Evolutionary conservation across 2,329 filamentous ascomycete species (phyloP), one percentile per base, ranked within the genome.

Genomic region (Trichothecium roseum): DNA sequence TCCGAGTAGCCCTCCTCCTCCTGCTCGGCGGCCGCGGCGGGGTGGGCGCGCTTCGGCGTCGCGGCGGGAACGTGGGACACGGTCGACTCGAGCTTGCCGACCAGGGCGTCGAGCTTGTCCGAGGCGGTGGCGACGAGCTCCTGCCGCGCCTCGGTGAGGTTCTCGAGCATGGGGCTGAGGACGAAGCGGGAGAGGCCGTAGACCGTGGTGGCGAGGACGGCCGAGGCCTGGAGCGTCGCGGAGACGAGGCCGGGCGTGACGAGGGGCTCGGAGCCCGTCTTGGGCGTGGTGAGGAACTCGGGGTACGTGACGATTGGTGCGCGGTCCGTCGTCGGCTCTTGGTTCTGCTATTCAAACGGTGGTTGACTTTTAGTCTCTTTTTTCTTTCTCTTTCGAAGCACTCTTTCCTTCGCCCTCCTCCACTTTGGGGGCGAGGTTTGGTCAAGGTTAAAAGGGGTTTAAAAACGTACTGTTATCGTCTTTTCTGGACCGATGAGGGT

Each of bases 141-240:
- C 38, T 57, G 46, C 32, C 72, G 70, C 16, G 73, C 64, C 14
- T 66, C 63, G 37, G 64, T 59, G 59, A 72, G 64, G 27, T 50
- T 57, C 29, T 68, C 63, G 22, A 71, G 63, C 71, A 76, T 76
- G 36, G 73, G 84, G 24, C 66, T 68, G 30, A 88, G 60, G 32
- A 85, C 65, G 52, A 74, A 83, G 46, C 74, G 81, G 46, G 78
- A 79, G 5, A 79, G 68, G 43, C 80, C 83, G 55, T 88, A 87
- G 40, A 85, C 57, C 28, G 79, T 60, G 14, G 74, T 65, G n/a
- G 74, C 73, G 17, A 77, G 55, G 22, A 68, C 69, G 27, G 66
- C 66, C 35, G 76, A 68, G 44, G 68, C 62, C 49, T 76, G 76
- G 38, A 80, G 59, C 22, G 74, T 70, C 46, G 70, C 72, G 44